Conservation (phyloP, 1,139 yeast genomes). For the Debaryomyces coudertii region DNA sequence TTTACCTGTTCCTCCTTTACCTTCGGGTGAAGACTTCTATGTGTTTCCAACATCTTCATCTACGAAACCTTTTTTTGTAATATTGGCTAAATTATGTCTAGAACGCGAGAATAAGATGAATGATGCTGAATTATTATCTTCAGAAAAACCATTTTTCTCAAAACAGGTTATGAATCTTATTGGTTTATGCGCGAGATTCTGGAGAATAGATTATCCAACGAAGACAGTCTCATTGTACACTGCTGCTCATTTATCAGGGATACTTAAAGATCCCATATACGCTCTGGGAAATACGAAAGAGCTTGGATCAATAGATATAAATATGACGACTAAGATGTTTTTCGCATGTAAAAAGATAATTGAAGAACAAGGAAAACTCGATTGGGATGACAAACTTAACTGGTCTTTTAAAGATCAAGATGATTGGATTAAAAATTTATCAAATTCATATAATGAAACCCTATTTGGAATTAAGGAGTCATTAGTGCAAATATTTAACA, state of each 20-base stretch:
- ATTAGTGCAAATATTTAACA: constrained; percentile 50
- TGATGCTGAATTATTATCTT: constrained; percentile 20
- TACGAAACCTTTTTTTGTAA: constrained; percentile 34
- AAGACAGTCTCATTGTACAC: constrained; percentile 55
- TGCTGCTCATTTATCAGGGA: constrained; percentile 51
- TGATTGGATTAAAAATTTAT: constrained; percentile 54
- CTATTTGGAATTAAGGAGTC: constrained; percentile 51
- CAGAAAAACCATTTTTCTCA: constrained; percentile 31
- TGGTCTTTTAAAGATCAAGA: constrained; percentile 59
- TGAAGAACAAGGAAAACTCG: constrained; percentile 36
- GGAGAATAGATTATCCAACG: constrained; percentile 64
- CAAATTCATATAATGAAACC: constrained; percentile 50
- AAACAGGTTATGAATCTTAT: constrained; percentile 48
- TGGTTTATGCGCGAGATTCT: constrained; percentile 51
- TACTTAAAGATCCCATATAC: constrained; percentile 36
- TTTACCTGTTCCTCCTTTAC: constrained; percentile 33
- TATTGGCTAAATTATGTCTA: constrained; percentile 32
- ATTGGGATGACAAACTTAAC: constrained; percentile 35
- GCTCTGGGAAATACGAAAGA: constrained; percentile 23
- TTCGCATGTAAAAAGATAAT: constrained; percentile 31
- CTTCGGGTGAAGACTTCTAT: constrained; percentile 38
- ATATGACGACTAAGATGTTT: constrained; percentile 31
- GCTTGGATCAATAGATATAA: constrained; percentile 36
- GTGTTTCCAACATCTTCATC: constrained; percentile 45
- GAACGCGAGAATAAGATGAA: constrained; percentile 23